Evolutionary conservation across 202 grass and related monocot genomes (phyloP), one percentile per base, ranked within the genome.

Genomic region (Carex sylvatica): DNA sequence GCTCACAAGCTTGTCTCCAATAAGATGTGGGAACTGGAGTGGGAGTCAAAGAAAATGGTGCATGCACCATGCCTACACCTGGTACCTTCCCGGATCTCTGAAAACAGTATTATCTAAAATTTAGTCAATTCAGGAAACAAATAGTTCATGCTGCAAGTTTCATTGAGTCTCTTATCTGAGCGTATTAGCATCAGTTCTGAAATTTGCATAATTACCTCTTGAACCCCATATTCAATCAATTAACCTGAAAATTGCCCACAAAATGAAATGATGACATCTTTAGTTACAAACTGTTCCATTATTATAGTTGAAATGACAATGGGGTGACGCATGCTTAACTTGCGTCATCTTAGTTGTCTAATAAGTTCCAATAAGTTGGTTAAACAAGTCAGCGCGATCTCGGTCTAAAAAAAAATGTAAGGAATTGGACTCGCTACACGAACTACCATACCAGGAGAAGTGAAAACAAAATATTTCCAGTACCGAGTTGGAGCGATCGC

Each of bases 41-140:
- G 0, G 92, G 95, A n/a, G 92, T 70, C 49, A 98, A 80, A 6
- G 92, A 60, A 84, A 98, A 83, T 9, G 95, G 95, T 31, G 95
- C 95, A 63, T 95, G 95, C 61, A 95, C 92, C 65, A 98, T 86
- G 78, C 95, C 95, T 56, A 91, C 89, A 23, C 95, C 90, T 64
- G 95, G 95, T 19, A 91, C 72, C 19, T 59, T 94, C 82, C 92
- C 95, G 26, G 92, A 98, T 79, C 82, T 93, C 95, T 98, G 92
- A 74, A 91, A 84, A 18, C 78, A 80, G 42, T 16, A 19, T 65
- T 24, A 47, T 80, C 22, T 49, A 65, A 60, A 47, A 46, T 44
- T 80, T 65, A 65, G 61, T 80, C 28, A 38, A 35, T 61, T 75
- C 65, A 9, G 30, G 23, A 61, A 61, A 11, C 35, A 65, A 68